These are phyloP conservation scores for Cladosporium sp. DNA, from an alignment of 2,329 filamentous ascomycete genomes.

Conservation along the genomic window DNA sequence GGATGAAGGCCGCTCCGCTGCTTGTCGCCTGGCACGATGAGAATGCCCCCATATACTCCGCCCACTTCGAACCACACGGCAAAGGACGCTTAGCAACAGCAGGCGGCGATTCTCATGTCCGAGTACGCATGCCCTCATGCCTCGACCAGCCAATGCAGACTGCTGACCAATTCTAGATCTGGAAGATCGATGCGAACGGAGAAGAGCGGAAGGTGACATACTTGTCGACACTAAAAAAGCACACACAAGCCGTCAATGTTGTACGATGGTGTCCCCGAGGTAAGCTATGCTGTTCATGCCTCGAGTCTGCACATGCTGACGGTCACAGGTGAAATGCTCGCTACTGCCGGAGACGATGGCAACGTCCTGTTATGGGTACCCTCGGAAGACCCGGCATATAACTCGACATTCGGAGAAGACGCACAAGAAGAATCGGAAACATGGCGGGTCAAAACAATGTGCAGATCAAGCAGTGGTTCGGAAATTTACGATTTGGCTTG, in stretches of 20 bases:
- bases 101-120: constrained; percentile 94
- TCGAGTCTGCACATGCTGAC: constrained; percentile 7
- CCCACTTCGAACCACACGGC: constrained; percentile 90
- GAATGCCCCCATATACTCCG: constrained; percentile 94
- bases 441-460: constrained; percentile 98
- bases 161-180: constrained; percentile 60
- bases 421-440: constrained; percentile 90
- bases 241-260: constrained; percentile 97
- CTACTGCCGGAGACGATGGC: constrained; percentile 93
- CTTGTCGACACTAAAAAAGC: constrained; percentile 85
- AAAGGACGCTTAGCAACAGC: constrained; percentile 91
- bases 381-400: constrained; percentile 68
- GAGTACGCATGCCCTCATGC: constrained; percentile 56
- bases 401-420: constrained; percentile 67
- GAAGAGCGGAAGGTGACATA: constrained; percentile 90
- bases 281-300: constrained; percentile 44
- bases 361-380: constrained; percentile 97
- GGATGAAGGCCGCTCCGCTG: constrained; percentile 92
- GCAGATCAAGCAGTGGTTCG: constrained; percentile 78
- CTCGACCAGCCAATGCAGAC: background rate
- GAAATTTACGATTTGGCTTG: constrained; percentile 98
- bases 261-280: constrained; percentile 94
- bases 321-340: constrained; percentile 77
- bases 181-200: constrained; percentile 82
- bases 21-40: constrained; percentile 99